A percentile compares a stretch with the other conserved stretches of the same genome.
These are phyloP conservation scores for Fusarium compactum DNA, from an alignment of 2,329 filamentous ascomycete species.

Conservation along the genomic window DNA sequence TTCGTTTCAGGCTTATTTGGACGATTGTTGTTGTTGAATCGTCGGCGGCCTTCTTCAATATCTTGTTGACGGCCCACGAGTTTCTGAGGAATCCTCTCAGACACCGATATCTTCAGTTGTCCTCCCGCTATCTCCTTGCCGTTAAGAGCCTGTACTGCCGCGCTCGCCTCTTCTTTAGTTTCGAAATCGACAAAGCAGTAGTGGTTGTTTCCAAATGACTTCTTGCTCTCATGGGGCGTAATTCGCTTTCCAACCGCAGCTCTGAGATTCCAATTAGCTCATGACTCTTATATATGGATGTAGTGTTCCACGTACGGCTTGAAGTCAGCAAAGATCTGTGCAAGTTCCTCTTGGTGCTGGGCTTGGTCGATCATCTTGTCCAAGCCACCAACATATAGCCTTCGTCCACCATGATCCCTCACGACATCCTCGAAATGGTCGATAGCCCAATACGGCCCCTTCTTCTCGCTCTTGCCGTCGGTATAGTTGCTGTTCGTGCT, in stretches of 20 bases:
- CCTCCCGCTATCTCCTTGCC: conserved; percentile 21
- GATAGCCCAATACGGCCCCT: conserved; percentile 25
- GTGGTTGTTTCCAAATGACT: conserved; percentile 67
- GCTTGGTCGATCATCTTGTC: conserved; percentile 62
- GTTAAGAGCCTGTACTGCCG: conserved; percentile 56
- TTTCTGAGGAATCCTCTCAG: conserved; percentile 9
- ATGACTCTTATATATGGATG: fast-evolving
- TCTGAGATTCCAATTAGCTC: neutral
- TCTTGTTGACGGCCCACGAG: conserved; percentile 10
- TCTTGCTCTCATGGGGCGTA: conserved; percentile 68
- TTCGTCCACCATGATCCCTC: conserved; percentile 51
- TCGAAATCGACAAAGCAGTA: conserved; percentile 76
- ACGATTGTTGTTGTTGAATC: neutral
- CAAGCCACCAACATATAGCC: conserved; percentile 65
- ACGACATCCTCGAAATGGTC: conserved; percentile 50
- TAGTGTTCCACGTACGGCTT: conserved; percentile 39
- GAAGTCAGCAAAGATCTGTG: conserved; percentile 60
- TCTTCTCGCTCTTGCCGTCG: neutral
- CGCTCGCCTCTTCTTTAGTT: conserved; percentile 64
- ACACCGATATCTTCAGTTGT: conserved; percentile 18
- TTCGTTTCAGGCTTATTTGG: conserved; percentile 3
- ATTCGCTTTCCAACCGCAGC: conserved; percentile 62
- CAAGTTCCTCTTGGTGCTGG: conserved; percentile 60
- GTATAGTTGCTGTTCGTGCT: conserved; percentile 14
- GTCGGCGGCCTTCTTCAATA: neutral